These are phyloP conservation scores for Colletotrichum sublineola DNA, from an alignment of 2,329 filamentous ascomycete genomes.

Conservation along the genomic window DNA sequence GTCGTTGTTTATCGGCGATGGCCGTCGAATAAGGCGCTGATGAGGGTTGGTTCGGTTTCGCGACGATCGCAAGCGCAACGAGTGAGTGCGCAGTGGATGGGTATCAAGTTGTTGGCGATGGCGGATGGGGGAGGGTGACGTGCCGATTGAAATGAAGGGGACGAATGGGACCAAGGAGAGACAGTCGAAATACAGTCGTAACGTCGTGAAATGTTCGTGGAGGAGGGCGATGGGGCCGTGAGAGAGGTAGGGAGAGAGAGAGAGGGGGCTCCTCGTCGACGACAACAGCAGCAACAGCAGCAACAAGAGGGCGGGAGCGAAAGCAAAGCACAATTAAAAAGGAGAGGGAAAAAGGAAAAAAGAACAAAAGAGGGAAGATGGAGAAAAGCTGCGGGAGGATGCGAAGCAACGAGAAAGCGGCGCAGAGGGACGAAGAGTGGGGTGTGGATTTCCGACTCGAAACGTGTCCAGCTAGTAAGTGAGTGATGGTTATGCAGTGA, in stretches of 20 bases:
- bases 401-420: slow-evolving; percentile 22
- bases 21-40: not conserved
- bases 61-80: slow-evolving; percentile 25
- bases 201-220: slow-evolving; percentile 41
- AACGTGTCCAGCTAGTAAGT: too few relatives aligned
- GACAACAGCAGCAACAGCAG: slow-evolving; percentile 15
- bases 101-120: slow-evolving; percentile 28
- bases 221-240: slow-evolving; percentile 25
- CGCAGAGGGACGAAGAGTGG: slow-evolving; percentile 28
- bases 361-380: not conserved
- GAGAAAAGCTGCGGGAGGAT: slow-evolving; percentile 25
- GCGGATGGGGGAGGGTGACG: not conserved
- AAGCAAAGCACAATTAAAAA: not conserved
- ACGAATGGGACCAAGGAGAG: slow-evolving; percentile 25
- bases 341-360: slow-evolving; percentile 3
- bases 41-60: not conserved
- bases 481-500: too few relatives aligned
- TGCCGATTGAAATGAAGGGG: not conserved
- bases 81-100: slow-evolving; percentile 24
- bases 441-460: slow-evolving; percentile 25
- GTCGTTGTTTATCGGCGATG: not conserved
- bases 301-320: not conserved
- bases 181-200: slow-evolving; percentile 40
- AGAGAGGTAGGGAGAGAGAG: not conserved
- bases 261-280: not conserved